These are phyloP conservation scores for Allium cepa DNA, from an alignment of 106 monocot genomes.

Conservation along the genomic window DNA sequence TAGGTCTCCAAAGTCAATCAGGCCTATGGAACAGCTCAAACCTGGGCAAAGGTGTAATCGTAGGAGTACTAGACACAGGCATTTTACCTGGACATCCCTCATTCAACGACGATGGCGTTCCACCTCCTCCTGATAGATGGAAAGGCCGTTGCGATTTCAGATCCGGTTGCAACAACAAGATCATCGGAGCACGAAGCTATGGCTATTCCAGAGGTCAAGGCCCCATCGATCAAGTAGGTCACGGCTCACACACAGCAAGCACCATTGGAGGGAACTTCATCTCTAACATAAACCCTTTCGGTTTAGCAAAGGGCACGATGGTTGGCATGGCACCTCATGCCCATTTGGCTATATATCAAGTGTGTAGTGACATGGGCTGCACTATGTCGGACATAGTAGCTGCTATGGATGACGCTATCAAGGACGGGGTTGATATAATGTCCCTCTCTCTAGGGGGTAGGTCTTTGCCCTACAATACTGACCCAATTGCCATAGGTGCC, in stretches of 20 bases:
- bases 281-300: constrained; percentile 13
- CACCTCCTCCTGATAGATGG: constrained; percentile 7
- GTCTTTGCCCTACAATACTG: background rate
- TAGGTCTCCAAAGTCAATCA: background rate
- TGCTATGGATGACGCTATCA: constrained; percentile 19
- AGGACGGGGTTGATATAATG: constrained; percentile 30
- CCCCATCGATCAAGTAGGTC: constrained; percentile 28
- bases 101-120: constrained; percentile 1
- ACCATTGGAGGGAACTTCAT: constrained; percentile 30
- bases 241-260: constrained; percentile 50
- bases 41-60: constrained; percentile 2
- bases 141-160: background rate
- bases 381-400: background rate
- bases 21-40: constrained; percentile 7
- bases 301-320: constrained; percentile 29
- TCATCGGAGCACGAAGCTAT: constrained; percentile 1
- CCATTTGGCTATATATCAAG: constrained; percentile 38
- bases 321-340: constrained; percentile 38
- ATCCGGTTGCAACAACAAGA: constrained; percentile 12
- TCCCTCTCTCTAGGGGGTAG: constrained; percentile 11
- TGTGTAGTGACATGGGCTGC: constrained; percentile 4
- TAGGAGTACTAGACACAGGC: constrained; percentile 3
- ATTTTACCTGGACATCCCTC: constrained; percentile 3
- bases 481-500: constrained; percentile 11
- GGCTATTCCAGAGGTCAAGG: background rate